Evolutionary conservation across 2,329 filamentous ascomycete genomes (phyloP).

Genomic region (Colletotrichum sp.): DNA sequence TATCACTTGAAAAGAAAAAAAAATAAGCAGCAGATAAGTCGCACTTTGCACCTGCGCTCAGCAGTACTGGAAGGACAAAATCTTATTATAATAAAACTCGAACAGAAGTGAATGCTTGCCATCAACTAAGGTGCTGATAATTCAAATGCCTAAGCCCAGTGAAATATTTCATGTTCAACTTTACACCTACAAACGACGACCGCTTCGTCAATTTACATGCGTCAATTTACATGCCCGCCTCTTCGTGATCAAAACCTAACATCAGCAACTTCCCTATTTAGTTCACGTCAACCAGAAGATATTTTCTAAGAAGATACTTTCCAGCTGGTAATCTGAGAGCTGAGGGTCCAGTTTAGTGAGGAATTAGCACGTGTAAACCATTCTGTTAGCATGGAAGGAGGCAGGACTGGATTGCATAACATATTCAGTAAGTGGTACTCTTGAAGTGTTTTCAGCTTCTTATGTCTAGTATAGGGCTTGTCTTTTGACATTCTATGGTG

Average conservation of each 20-base stretch:
- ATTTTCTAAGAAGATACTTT: neutral
- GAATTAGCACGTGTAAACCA: neutral
- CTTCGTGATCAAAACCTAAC: neutral
- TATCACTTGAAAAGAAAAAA: neutral
- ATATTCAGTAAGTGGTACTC: neutral
- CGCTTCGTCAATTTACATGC: neutral
- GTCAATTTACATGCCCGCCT: neutral
- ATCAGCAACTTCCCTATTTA: neutral
- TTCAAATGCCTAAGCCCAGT: neutral
- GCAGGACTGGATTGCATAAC: fast-evolving
- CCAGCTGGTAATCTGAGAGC: neutral
- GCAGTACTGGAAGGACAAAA: neutral
- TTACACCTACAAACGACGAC: neutral
- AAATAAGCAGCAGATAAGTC: neutral
- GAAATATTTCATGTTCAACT: neutral
- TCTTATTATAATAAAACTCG: neutral
- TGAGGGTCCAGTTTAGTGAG: neutral
- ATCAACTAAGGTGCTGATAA: neutral
- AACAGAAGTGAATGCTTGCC: neutral
- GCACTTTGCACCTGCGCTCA: neutral
- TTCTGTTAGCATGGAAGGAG: neutral
- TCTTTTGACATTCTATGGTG: fast-evolving
- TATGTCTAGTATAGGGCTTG: neutral
- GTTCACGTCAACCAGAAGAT: neutral
- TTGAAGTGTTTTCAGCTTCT: neutral